Evolutionary conservation across 1,284 basidiomycete species (phyloP), one percentile per base, ranked within the genome.

Genomic region (Phenoliferia sp.): DNA sequence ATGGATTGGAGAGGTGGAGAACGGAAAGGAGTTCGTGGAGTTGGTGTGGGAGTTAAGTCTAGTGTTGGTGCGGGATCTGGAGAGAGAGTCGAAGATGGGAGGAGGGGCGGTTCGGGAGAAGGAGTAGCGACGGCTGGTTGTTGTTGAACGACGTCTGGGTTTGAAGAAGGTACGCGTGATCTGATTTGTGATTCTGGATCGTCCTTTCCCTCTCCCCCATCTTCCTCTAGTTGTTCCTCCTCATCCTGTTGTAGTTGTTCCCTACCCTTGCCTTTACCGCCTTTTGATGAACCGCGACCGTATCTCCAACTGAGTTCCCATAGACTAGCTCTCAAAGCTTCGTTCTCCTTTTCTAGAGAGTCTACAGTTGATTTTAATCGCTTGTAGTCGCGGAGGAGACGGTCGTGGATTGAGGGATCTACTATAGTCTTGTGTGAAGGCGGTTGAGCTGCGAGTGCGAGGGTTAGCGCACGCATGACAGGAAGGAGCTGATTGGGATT

Each of bases 241-340:
- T 48, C 44, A 9, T 58, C 57, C 39, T 32, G n/a, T 50, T 26
- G 7, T 26, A 15, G 36, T 50, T 28, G n/a, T 52, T 6, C 12
- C 22, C 39, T 61, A 19, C 52, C 55, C 44, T 60, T 26, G 28
- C 52, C 48, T 56, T 61, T 32, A 22, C 32, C 22, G 9, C 35
- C 36, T 17, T 58, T 29, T 12, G 35, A 36, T 33, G n/a, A n/a
- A n/a, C n/a, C n/a, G n/a, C 52, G 62, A 29, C 61, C 57, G 16
- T 31, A 62, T 16, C 65, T 28, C 65, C 65, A 66, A 19, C 54
- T 58, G 32, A 66, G 48, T 29, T 66, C 65, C 65, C 65, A 66
- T 56, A 66, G 39, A 50, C 65, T 66, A 1, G 61, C 61, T 22
- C 65, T 17, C 36, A 66, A n/a, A 32, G 32, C 61, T n/a, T 66